Base-by-base conservation (phyloP, 2,329 filamentous ascomycete species). In the Pseudogymnoascus sp. region DNA sequence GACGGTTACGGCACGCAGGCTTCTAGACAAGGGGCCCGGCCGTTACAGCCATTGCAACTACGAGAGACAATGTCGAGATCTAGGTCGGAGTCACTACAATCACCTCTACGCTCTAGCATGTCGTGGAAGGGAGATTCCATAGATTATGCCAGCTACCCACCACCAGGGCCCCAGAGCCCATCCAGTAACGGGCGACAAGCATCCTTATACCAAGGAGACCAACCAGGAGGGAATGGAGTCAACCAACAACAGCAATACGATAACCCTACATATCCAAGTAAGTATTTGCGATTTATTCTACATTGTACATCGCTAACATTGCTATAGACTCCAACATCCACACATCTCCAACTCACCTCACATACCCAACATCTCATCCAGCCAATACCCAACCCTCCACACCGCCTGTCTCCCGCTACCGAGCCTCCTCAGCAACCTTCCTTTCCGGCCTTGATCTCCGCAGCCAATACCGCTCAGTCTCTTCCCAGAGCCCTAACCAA, bases 61-160 rank as follows among this genome's bases (percentile, higher is more conserved):
- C 77, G 83, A 42, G 84, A 86, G 61, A 79, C 82, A 2, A 79
- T 85, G 74, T 78, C 78, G 5, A 77, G 83, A 63, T 80, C 83
- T 10, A 78, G 84, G 65, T 81, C 83, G 2, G 83, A 86, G 59
- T 82, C 77, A 10, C 71, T 85, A 12, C 82, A 85, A 64, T 86
- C 83, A 12, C 82, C 84, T 2, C 73, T 86, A 53, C 77, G 83
- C 37, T 78, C 83, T 8, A 83, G 80, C 69, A 83, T 86, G 81
- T 82, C 83, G 11, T 87, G 84, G 84, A 86, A 85, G 71, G 81
- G 82, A 12, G 82, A 84, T 65, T 76, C 80, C 1, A 79, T 86
- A 63, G 82, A 85, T 68, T 86, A 85, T 70, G 68, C 63, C 23
- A 78, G 76, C 10, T 85, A 83, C 68, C 77, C 80, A 62, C 50